Evolutionary conservation across 495 filamentous ascomycete genomes (phyloP).

Genomic region (Peziza echinospora): DNA sequence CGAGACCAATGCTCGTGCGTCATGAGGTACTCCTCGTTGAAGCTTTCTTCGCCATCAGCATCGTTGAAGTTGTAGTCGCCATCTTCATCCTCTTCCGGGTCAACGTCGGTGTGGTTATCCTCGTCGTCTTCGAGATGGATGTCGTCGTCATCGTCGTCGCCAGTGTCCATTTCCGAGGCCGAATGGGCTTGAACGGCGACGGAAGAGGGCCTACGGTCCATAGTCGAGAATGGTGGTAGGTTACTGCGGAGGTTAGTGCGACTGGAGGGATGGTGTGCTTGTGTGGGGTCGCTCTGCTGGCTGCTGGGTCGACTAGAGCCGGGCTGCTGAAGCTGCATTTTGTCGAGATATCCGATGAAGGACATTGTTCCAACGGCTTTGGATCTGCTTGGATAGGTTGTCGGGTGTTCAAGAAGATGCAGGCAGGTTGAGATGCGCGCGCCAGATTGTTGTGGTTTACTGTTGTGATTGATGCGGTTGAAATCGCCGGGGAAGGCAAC

Average conservation of each 20-base stretch:
- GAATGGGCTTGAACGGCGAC: too few relatives aligned
- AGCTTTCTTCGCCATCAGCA: background rate
- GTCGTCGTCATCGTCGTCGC: background rate
- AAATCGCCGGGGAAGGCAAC: too few relatives aligned
- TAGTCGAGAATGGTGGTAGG: background rate
- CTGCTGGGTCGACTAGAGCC: background rate
- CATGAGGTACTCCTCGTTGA: background rate
- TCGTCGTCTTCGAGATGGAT: background rate
- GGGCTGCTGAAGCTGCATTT: background rate
- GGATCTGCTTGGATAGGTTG: too few relatives aligned
- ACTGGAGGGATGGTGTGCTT: too few relatives aligned
- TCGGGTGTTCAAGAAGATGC: too few relatives aligned
- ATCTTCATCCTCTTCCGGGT: background rate
- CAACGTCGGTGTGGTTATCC: too few relatives aligned
- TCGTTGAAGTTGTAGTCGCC: background rate
- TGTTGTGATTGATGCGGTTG: too few relatives aligned
- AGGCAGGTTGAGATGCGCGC: too few relatives aligned
- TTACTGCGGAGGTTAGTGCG: background rate
- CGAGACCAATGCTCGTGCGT: background rate
- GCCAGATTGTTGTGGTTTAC: too few relatives aligned
- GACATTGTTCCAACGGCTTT: background rate
- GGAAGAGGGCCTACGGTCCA: too few relatives aligned
- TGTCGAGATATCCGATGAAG: background rate
- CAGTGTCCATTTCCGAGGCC: background rate
- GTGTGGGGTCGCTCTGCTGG: too few relatives aligned